phyloP scores from a whole-genome alignment of 2,329 filamentous ascomycete genomes.

The Penicillium sp. region DNA sequence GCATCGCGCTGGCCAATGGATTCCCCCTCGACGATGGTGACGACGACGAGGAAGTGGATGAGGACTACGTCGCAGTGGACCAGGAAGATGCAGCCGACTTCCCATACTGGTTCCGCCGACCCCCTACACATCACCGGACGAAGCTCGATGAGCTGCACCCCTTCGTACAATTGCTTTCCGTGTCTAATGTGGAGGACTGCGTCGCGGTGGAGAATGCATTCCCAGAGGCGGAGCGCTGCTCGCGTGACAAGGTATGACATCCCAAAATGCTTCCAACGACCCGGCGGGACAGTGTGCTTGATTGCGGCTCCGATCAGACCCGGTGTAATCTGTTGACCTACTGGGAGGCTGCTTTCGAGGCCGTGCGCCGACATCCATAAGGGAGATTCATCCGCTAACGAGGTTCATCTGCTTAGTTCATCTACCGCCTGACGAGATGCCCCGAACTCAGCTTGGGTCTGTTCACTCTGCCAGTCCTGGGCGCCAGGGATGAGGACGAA shows the following conservation, averaged over 20 bases:
- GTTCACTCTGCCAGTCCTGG: conserved; percentile 60
- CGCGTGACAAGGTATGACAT: conserved; percentile 61
- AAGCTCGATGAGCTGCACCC: conserved; percentile 62
- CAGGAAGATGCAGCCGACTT: conserved; percentile 42
- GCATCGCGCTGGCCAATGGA: conserved; percentile 30
- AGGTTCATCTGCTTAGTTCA: conserved; percentile 53
- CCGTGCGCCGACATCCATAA: no score
- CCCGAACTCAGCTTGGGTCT: conserved; percentile 76
- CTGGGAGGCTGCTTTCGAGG: no score
- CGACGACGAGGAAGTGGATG: conserved; percentile 38
- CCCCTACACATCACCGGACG: conserved; percentile 37
- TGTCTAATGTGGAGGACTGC: conserved; percentile 52
- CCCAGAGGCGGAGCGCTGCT: conserved; percentile 56
- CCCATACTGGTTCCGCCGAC: conserved; percentile 43
- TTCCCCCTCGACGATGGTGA: conserved; percentile 29
- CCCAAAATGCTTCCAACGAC: no score
- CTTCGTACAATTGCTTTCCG: conserved; percentile 69
- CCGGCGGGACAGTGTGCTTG: no score
- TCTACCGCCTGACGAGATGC: conserved; percentile 71
- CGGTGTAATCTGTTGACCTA: no score
- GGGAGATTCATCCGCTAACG: no score
- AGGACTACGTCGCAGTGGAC: conserved; percentile 44
- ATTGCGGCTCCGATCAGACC: no score
- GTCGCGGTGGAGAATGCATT: conserved; percentile 59
- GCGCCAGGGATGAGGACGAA: conserved; percentile 43